phyloP scores from a whole-genome alignment of 139 green algal genomes.

The Astrephomene gubernaculifera region DNA sequence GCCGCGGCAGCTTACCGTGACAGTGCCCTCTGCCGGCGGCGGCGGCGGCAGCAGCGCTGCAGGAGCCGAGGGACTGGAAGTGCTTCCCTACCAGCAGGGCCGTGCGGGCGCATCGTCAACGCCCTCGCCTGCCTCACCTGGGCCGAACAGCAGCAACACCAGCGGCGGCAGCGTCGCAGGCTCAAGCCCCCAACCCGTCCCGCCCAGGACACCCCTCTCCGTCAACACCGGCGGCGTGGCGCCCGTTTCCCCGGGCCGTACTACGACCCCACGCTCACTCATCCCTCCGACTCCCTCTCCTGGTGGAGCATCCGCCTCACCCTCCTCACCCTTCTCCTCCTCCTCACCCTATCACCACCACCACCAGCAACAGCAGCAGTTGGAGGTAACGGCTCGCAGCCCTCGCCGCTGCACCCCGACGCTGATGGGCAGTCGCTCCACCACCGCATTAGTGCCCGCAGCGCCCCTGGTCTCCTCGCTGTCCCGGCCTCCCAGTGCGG shows the following conservation, averaged over 20 bases:
- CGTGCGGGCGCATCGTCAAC: too few species aligned
- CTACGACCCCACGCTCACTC: too few species aligned
- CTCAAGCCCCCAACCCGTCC: background rate
- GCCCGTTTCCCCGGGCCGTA: background rate
- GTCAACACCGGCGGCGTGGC: background rate
- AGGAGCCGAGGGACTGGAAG: too few species aligned
- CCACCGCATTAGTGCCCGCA: background rate
- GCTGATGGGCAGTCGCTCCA: slow-evolving; percentile 9
- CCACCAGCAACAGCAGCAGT: background rate
- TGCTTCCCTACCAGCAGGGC: too few species aligned
- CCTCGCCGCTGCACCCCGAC: background rate
- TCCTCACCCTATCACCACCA: background rate
- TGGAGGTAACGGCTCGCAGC: background rate
- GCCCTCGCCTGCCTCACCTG: too few species aligned
- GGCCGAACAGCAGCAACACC: too few species aligned
- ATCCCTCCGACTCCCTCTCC: too few species aligned
- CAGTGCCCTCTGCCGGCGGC: background rate
- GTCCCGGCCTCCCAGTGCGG: slow-evolving; percentile 10
- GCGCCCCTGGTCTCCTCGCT: slow-evolving; percentile 10
- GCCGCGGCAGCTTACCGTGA: background rate
- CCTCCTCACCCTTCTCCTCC: background rate
- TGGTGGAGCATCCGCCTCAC: too few species aligned
- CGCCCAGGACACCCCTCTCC: background rate
- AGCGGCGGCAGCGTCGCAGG: too few species aligned
- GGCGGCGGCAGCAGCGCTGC: too few species aligned